Percentiles rank a stretch among this genome's conserved stretches.
phyloP scores from a whole-genome alignment of 495 filamentous ascomycete genomes.

The Aspergillus funiculosus region DNA sequence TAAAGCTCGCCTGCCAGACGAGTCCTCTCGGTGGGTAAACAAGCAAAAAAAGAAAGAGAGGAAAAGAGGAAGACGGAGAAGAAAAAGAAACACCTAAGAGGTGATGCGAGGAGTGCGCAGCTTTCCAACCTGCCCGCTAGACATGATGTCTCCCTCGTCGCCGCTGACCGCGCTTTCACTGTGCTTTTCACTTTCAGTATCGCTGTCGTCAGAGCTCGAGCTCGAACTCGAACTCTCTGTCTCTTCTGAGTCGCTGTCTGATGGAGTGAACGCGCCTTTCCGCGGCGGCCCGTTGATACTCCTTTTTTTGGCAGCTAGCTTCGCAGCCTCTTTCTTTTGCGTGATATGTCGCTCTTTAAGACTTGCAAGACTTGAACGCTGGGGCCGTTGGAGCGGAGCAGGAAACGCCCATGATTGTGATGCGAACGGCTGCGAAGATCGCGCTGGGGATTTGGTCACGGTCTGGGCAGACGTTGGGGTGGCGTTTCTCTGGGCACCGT shows the following conservation, averaged over 20 bases:
- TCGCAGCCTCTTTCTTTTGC: conserved; percentile 7
- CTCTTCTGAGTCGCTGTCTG: conserved; percentile 12
- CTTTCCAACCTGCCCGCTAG: conserved; percentile 11
- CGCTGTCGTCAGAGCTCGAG: conserved; percentile 5
- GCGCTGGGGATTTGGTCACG: not conserved
- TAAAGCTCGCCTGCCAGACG: too few relatives aligned
- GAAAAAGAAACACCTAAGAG: not conserved
- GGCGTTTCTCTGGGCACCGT: not conserved
- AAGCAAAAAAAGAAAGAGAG: not conserved
- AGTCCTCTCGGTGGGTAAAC: not conserved
- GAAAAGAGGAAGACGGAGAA: not conserved
- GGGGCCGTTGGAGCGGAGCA: too few relatives aligned
- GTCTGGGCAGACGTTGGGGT: not conserved
- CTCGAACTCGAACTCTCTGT: conserved; percentile 17
- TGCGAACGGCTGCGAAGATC: not conserved
- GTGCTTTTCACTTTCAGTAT: conserved; percentile 7
- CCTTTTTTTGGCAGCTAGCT: not conserved
- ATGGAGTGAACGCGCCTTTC: conserved; percentile 8
- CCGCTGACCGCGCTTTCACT: not conserved
- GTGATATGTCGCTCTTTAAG: conserved; percentile 5
- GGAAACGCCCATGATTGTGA: not conserved
- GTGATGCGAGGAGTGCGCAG: not conserved
- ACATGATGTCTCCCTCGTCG: conserved; percentile 17
- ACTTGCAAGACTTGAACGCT: too few relatives aligned
- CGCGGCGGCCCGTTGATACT: not conserved